phyloP scores from a whole-genome alignment of 345 rosid species.

The Eucalyptus pauciflora region DNA sequence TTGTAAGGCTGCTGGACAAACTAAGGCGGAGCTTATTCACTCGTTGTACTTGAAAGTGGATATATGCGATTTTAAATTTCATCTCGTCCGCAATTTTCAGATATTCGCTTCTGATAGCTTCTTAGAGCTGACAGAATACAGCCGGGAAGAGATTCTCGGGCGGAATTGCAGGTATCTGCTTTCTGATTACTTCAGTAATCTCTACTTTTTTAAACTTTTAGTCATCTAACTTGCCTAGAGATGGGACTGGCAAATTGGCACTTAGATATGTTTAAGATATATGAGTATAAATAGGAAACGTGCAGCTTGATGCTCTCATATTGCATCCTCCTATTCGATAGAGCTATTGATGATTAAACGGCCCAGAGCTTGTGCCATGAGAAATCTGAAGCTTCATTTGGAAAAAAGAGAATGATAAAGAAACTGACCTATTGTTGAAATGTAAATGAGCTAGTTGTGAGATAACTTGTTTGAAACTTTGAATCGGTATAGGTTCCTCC shows the following conservation, averaged over 20 bases:
- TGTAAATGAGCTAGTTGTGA: not conserved
- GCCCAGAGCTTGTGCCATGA: not conserved
- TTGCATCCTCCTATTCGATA: not conserved
- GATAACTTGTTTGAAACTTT: not conserved
- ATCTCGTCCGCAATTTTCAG: conserved; percentile 19
- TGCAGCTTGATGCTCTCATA: not conserved
- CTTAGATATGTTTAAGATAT: not conserved
- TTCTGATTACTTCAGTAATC: not conserved
- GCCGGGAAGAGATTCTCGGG: conserved; percentile 95
- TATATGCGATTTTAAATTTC: not conserved
- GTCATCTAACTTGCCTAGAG: not conserved
- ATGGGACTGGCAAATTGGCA: not conserved
- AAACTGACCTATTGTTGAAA: not conserved
- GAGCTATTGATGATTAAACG: not conserved
- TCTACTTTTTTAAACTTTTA: not conserved
- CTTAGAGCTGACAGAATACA: conserved; percentile 92
- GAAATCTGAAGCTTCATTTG: not conserved
- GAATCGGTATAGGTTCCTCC: conserved; percentile 52
- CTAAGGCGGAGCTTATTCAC: not conserved
- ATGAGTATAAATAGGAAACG: not conserved
- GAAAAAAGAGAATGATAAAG: too few relatives aligned
- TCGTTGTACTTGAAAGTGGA: not conserved
- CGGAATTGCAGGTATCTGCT: conserved; percentile 79
- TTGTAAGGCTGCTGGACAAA: conserved; percentile 35
- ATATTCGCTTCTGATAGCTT: conserved; percentile 98